Evolutionary conservation across 164 flowering plant genomes (phyloP).

Genomic region (Annona cherimola): DNA sequence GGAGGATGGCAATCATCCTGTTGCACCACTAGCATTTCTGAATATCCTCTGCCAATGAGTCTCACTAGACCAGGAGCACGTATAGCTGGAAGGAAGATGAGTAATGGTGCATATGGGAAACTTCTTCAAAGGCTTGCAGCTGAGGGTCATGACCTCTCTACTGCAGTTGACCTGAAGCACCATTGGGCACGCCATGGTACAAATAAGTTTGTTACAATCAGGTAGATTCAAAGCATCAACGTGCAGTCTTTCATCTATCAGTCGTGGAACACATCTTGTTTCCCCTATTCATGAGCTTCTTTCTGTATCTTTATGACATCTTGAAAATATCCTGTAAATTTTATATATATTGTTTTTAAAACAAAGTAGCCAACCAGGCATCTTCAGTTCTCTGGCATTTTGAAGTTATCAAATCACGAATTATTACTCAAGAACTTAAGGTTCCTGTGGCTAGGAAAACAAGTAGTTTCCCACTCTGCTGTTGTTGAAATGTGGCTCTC

Average conservation of each 20-base stretch:
- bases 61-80: slow-evolving; percentile 48
- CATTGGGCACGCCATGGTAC: slow-evolving; percentile 65
- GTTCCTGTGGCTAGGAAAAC: background rate
- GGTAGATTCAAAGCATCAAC: slow-evolving; percentile 14
- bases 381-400: background rate
- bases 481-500: background rate
- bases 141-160: slow-evolving; percentile 43
- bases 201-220: slow-evolving; percentile 53
- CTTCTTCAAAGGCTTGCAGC: slow-evolving; percentile 37
- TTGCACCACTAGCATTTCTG: slow-evolving; percentile 46
- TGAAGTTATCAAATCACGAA: no score
- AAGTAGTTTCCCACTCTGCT: background rate
- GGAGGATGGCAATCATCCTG: slow-evolving; percentile 68
- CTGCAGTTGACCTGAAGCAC: slow-evolving; percentile 44
- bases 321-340: slow-evolving; percentile 7
- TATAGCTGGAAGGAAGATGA: slow-evolving; percentile 58
- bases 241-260: background rate
- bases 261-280: background rate
- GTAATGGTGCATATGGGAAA: slow-evolving; percentile 49
- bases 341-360: background rate
- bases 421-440: background rate
- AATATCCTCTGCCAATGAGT: slow-evolving; percentile 52
- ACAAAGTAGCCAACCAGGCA: background rate
- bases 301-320: slow-evolving; percentile 5
- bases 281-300: background rate